phyloP scores from a whole-genome alignment of 2,329 filamentous ascomycete species.

The Mycocentrospora acerina region DNA sequence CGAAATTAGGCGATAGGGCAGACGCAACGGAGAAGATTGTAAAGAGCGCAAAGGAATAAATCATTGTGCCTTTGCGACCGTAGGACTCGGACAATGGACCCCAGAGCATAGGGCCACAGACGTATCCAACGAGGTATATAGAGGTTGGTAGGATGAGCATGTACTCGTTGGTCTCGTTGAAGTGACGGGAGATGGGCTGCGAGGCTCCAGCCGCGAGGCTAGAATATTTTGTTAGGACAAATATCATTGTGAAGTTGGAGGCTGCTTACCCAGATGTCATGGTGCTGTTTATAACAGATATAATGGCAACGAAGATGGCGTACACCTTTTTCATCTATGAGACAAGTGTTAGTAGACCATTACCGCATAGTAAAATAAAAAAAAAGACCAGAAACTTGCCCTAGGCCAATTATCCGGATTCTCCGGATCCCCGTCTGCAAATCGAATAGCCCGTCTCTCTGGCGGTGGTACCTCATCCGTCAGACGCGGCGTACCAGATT shows the following conservation, averaged over 20 bases:
- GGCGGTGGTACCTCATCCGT: constrained; percentile 3
- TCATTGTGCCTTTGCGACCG: constrained; percentile 50
- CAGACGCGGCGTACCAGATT: constrained; percentile 5
- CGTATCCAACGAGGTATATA: constrained; percentile 53
- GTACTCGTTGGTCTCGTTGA: constrained; percentile 52
- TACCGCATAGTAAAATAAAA: constrained; percentile 1
- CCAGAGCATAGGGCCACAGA: constrained; percentile 47
- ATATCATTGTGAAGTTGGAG: background rate
- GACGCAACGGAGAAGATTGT: constrained; percentile 50
- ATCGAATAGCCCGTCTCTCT: constrained; percentile 38
- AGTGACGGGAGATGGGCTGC: constrained; percentile 59
- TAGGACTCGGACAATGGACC: constrained; percentile 49
- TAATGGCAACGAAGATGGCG: constrained; percentile 57
- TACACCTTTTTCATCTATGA: constrained; percentile 56
- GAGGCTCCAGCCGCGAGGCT: constrained; percentile 64
- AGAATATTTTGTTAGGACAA: background rate
- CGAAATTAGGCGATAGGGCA: constrained; percentile 47
- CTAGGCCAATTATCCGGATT: constrained; percentile 48
- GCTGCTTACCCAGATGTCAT: constrained; percentile 57
- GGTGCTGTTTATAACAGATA: constrained; percentile 64
- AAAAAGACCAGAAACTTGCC: constrained; percentile 14
- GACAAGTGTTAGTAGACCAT: constrained; percentile 1
- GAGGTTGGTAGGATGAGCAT: constrained; percentile 52
- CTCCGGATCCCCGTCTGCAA: constrained; percentile 42
- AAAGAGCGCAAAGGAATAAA: constrained; percentile 52